A percentile compares a stretch with the other conserved stretches of the same genome.
phyloP scores from a whole-genome alignment of 2,329 filamentous ascomycete genomes.

The Madurella mycetomatis region DNA sequence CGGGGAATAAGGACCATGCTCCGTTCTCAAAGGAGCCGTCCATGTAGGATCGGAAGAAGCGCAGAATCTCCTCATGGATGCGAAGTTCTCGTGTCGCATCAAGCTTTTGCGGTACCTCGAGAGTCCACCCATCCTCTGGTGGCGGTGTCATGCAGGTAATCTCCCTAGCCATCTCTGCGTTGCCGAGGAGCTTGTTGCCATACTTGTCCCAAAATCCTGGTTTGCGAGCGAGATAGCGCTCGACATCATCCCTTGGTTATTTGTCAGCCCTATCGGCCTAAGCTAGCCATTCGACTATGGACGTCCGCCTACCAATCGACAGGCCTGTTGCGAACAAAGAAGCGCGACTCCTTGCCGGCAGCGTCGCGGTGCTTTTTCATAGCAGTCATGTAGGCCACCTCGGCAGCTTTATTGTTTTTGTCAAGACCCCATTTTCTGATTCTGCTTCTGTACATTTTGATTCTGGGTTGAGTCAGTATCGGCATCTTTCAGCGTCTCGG shows the following conservation, averaged over 20 bases:
- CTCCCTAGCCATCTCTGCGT: slow-evolving; percentile 16
- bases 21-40: slow-evolving; percentile 22
- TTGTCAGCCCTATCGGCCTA: neutral
- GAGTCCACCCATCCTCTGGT: slow-evolving; percentile 8
- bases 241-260: slow-evolving; percentile 19
- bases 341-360: slow-evolving; percentile 25
- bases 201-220: slow-evolving; percentile 20
- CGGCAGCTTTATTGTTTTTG: slow-evolving; percentile 31
- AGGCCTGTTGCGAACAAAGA: slow-evolving; percentile 25
- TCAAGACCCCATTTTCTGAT: slow-evolving; percentile 33
- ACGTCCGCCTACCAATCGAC: slow-evolving; percentile 24
- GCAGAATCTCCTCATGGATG: slow-evolving; percentile 22
- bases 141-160: slow-evolving; percentile 27
- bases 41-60: slow-evolving; percentile 24
- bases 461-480: slow-evolving; percentile 14
- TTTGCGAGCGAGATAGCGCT: slow-evolving; percentile 29
- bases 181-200: slow-evolving; percentile 12
- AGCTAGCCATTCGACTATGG: too few relatives aligned
- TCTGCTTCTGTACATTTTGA: slow-evolving; percentile 33
- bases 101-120: slow-evolving; percentile 10
- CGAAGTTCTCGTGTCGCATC: slow-evolving; percentile 12
- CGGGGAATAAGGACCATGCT: slow-evolving; percentile 18
- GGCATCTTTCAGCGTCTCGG: neutral
- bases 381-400: slow-evolving; percentile 27
- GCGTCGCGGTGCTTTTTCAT: slow-evolving; percentile 26